phyloP scores from a whole-genome alignment of 2,329 filamentous ascomycete species.

The Rugonectria rugulosa region DNA sequence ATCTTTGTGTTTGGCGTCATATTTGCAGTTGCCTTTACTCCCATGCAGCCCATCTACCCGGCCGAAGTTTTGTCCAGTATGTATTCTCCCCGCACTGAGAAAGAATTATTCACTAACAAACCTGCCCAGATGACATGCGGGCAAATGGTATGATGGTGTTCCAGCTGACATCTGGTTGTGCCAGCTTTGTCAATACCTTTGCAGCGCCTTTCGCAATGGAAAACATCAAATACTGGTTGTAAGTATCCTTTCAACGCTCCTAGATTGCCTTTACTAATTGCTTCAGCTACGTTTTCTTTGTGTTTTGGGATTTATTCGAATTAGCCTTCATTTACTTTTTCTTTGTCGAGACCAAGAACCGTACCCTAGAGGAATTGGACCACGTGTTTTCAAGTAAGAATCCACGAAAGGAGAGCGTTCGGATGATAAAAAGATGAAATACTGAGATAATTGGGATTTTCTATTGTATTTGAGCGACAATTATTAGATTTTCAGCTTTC shows the following conservation, averaged over 20 bases:
- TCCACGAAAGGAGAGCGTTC: neutral
- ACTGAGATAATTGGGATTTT: no score
- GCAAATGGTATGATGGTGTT: conserved; percentile 31
- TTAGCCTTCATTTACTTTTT: neutral
- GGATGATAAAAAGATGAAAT: neutral
- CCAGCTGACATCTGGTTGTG: conserved; percentile 18
- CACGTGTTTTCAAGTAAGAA: neutral
- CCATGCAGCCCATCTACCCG: conserved; percentile 44
- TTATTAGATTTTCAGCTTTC: no score
- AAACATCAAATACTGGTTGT: conserved; percentile 19
- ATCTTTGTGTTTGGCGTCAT: conserved; percentile 48
- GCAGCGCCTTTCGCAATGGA: conserved; percentile 29
- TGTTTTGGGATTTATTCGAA: neutral
- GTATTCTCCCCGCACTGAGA: neutral
- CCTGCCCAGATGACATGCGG: conserved; percentile 23
- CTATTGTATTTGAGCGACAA: no score
- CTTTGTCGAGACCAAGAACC: neutral
- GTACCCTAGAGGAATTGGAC: neutral
- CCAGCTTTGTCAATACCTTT: conserved; percentile 30
- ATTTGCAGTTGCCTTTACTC: conserved; percentile 44
- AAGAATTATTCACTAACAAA: neutral
- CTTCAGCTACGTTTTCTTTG: neutral
- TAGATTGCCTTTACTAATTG: no score
- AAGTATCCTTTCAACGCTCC: neutral
- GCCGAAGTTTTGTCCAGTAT: conserved; percentile 29